These are phyloP conservation scores for Xylaria bambusicola DNA, from an alignment of 495 filamentous ascomycete genomes.

Conservation along the genomic window DNA sequence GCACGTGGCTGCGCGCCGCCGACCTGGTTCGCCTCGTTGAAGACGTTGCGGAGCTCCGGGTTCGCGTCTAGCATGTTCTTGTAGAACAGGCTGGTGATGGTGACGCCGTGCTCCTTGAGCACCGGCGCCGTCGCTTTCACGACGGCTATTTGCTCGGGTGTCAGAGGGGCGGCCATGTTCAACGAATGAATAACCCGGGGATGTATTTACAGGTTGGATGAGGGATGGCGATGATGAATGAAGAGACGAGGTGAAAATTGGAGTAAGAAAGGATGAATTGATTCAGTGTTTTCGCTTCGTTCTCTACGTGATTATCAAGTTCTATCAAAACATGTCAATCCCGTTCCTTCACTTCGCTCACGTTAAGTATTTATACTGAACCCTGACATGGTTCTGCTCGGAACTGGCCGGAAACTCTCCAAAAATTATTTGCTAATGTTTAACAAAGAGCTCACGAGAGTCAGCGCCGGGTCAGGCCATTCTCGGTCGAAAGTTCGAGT, in stretches of 20 bases:
- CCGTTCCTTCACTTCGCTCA: neutral
- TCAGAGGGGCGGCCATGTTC: constrained; percentile 34
- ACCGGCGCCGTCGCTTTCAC: constrained; percentile 65
- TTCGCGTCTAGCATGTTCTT: constrained; percentile 62
- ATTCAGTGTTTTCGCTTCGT: too few species aligned
- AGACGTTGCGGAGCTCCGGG: constrained; percentile 64
- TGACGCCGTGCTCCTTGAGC: constrained; percentile 63
- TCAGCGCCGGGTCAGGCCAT: constrained; percentile 4
- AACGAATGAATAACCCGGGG: neutral
- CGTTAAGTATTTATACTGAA: neutral
- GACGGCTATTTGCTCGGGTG: constrained; percentile 48
- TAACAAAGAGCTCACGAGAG: neutral
- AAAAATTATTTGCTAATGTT: neutral
- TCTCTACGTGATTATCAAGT: too few species aligned
- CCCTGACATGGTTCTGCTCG: neutral
- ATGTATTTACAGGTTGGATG: too few species aligned
- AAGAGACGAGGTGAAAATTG: neutral
- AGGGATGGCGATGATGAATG: neutral
- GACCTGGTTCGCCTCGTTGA: constrained; percentile 66
- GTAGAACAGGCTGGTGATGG: constrained; percentile 71
- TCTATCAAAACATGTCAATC: too few species aligned
- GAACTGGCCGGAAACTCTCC: constrained; percentile 2
- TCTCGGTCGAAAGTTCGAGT: neutral
- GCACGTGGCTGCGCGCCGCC: constrained; percentile 66
- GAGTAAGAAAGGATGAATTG: too few species aligned